A percentile compares a stretch with the other conserved stretches of the same genome.
phyloP scores from a whole-genome alignment of 805 yeast species.

The Sugiyamaella mastotermitis region DNA sequence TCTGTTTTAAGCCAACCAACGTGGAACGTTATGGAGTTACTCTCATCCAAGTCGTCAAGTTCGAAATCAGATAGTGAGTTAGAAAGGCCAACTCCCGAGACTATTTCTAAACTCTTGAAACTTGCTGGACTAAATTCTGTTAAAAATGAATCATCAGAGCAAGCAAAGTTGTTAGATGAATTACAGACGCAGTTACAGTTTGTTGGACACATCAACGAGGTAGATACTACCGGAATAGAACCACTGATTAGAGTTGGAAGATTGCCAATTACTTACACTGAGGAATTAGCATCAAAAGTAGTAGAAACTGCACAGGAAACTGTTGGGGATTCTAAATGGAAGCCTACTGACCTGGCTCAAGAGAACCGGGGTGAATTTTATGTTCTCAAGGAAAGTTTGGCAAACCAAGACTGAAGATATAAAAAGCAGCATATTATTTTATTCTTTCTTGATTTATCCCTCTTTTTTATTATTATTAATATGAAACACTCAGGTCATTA shows the following conservation, averaged over 20 bases:
- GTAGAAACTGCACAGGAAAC: slow-evolving; percentile 14
- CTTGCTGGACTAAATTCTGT: slow-evolving; percentile 24
- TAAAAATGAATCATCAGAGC: slow-evolving; percentile 9
- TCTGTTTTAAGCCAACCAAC: slow-evolving; percentile 21
- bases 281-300: slow-evolving; percentile 14
- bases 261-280: slow-evolving; percentile 6
- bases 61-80: slow-evolving; percentile 15
- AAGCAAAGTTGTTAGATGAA: slow-evolving; percentile 22
- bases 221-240: slow-evolving; percentile 28
- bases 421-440: no score
- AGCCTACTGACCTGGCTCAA: slow-evolving; percentile 24
- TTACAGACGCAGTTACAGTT: slow-evolving; percentile 32
- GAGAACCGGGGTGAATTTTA: slow-evolving; percentile 23
- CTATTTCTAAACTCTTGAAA: slow-evolving; percentile 23
- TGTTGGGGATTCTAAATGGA: slow-evolving; percentile 21
- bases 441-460: no score
- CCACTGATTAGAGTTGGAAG: slow-evolving; percentile 30
- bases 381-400: slow-evolving; percentile 24
- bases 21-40: slow-evolving; percentile 27
- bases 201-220: slow-evolving; percentile 33
- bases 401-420: slow-evolving; percentile 13
- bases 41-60: slow-evolving; percentile 16
- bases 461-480: no score
- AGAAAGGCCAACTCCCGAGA: slow-evolving; percentile 21
- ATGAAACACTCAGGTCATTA: no score